These are phyloP conservation scores for Nothopassalora personata DNA, from an alignment of 2,329 filamentous ascomycete genomes.

Conservation along the genomic window DNA sequence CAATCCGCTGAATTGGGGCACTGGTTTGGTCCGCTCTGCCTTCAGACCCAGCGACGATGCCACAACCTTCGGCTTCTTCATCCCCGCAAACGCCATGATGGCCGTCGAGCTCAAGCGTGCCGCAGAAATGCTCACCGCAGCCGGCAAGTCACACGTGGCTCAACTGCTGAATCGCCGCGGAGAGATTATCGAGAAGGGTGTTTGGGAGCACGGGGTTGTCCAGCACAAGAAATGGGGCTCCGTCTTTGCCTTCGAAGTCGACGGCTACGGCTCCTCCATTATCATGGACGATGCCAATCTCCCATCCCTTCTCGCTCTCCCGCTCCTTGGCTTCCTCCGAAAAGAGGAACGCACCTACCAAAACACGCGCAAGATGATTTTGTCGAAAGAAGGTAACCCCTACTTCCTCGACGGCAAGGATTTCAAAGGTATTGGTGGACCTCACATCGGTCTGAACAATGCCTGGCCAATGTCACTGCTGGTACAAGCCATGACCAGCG, in stretches of 20 bases:
- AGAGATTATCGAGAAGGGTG: slow-evolving; percentile 64
- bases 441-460: slow-evolving; percentile 74
- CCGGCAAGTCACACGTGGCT: slow-evolving; percentile 50
- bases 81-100: slow-evolving; percentile 95
- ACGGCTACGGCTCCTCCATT: slow-evolving; percentile 76
- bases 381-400: slow-evolving; percentile 72
- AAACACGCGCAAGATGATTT: slow-evolving; percentile 80
- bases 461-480: slow-evolving; percentile 97
- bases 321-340: slow-evolving; percentile 69
- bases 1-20: slow-evolving; percentile 82
- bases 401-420: slow-evolving; percentile 74
- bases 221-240: slow-evolving; percentile 67
- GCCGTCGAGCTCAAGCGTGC: slow-evolving; percentile 77
- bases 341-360: slow-evolving; percentile 66
- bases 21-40: slow-evolving; percentile 80
- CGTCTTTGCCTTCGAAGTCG: slow-evolving; percentile 83
- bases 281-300: slow-evolving; percentile 90
- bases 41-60: slow-evolving; percentile 95
- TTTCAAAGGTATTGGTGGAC: slow-evolving; percentile 85
- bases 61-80: slow-evolving; percentile 88
- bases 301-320: slow-evolving; percentile 72
- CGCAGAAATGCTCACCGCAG: slow-evolving; percentile 60
- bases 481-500: slow-evolving; percentile 82
- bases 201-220: slow-evolving; percentile 80
- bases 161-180: slow-evolving; percentile 52